These are phyloP conservation scores for Vicia sativa DNA, from an alignment of 306 rosid genomes.

Conservation along the genomic window DNA sequence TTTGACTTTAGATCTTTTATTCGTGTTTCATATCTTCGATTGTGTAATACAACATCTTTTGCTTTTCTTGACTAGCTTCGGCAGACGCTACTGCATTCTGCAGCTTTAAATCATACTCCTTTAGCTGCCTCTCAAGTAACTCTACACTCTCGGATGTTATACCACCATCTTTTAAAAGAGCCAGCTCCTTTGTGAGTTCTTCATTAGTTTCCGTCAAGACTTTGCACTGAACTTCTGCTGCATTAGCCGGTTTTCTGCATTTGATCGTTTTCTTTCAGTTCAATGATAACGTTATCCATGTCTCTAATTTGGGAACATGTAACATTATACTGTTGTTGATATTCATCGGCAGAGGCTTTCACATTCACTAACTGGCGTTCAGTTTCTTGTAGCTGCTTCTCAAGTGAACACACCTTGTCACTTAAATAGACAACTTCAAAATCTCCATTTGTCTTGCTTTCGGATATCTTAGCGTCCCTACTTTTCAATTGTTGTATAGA, in stretches of 20 bases:
- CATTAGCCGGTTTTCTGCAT: slow-evolving; percentile 55
- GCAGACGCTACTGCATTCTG: slow-evolving; percentile 81
- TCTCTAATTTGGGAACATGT: slow-evolving; percentile 42
- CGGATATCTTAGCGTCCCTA: slow-evolving; percentile 40
- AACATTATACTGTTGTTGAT: slow-evolving; percentile 45
- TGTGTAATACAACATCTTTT: slow-evolving; percentile 61
- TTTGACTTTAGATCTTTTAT: slow-evolving; percentile 73
- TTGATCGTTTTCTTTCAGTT: slow-evolving; percentile 45
- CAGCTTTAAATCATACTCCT: slow-evolving; percentile 56
- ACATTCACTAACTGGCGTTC: slow-evolving; percentile 48
- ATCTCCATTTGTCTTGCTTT: slow-evolving; percentile 46
- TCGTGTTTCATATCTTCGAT: slow-evolving; percentile 74
- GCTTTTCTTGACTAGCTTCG: slow-evolving; percentile 89
- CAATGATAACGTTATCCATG: slow-evolving; percentile 44
- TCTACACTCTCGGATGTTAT: slow-evolving; percentile 47
- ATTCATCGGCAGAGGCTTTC: slow-evolving; percentile 49
- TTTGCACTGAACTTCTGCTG: slow-evolving; percentile 50
- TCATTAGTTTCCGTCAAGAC: slow-evolving; percentile 43
- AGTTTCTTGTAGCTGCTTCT: slow-evolving; percentile 61
- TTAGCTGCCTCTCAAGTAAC: slow-evolving; percentile 60
- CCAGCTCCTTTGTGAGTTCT: slow-evolving; percentile 52
- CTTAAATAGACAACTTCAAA: slow-evolving; percentile 45
- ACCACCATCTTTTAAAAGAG: slow-evolving; percentile 44
- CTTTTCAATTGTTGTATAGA: slow-evolving; percentile 45
- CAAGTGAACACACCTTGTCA: slow-evolving; percentile 54